Percentiles rank a stretch among this genome's conserved stretches.
Conservation (phyloP, 192 early-diverging fungal genomes). For the Funneliformis mosseae region DNA sequence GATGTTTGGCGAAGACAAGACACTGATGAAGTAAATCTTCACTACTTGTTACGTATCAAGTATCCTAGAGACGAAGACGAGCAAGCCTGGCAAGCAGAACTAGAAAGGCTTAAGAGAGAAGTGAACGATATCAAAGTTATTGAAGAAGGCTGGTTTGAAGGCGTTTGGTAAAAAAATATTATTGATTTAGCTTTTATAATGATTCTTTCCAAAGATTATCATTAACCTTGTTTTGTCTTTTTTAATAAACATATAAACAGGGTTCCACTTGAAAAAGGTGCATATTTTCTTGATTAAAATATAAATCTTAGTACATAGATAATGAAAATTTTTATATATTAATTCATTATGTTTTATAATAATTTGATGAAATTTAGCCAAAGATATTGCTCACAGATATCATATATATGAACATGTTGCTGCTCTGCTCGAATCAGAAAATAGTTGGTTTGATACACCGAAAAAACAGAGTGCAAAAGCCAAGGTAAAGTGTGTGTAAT, state of each 20-base stretch:
- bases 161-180: slow-evolving; percentile 28
- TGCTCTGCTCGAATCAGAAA: slow-evolving; percentile 29
- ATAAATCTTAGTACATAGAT: too few species aligned
- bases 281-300: neutral
- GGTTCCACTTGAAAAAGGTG: slow-evolving; percentile 31
- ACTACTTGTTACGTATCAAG: slow-evolving; percentile 35
- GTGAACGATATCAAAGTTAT: slow-evolving; percentile 18
- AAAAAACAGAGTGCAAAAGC: slow-evolving; percentile 13
- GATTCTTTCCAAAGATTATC: neutral
- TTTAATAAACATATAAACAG: slow-evolving; percentile 1
- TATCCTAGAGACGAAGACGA: slow-evolving; percentile 34
- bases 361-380: slow-evolving; percentile 19
- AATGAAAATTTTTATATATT: neutral
- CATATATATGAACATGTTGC: slow-evolving; percentile 33
- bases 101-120: slow-evolving; percentile 32
- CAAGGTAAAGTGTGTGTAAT: slow-evolving; percentile 24
- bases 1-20: slow-evolving; percentile 34
- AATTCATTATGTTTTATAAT: neutral
- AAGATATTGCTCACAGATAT: slow-evolving; percentile 34
- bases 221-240: neutral
- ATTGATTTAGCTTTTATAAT: too few species aligned
- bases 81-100: slow-evolving; percentile 18
- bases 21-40: slow-evolving; percentile 35
- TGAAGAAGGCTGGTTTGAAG: slow-evolving; percentile 35
- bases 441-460: slow-evolving; percentile 29